Conservation (phyloP, 129 eudicot genomes). For the Calendula officinalis region DNA sequence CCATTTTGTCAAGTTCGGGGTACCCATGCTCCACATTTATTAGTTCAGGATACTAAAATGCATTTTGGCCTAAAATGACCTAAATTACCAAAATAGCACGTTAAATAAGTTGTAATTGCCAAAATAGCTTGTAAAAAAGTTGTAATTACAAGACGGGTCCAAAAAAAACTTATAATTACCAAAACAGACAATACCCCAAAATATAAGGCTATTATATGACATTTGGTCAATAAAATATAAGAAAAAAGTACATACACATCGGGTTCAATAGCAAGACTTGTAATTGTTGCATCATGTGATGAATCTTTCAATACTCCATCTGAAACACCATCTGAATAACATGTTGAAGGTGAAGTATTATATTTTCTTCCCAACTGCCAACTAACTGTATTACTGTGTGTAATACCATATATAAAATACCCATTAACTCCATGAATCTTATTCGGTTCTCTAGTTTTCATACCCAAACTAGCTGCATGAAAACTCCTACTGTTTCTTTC, state of each 20-base stretch:
- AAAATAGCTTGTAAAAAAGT: no score
- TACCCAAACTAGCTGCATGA: constrained; percentile 39
- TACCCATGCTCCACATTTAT: no score
- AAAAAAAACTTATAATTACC: no score
- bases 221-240: not conserved
- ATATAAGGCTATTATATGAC: no score
- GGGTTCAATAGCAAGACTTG: constrained; percentile 49
- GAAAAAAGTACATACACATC: constrained; percentile 45
- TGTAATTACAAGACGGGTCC: no score
- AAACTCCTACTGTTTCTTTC: constrained; percentile 40
- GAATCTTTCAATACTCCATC: constrained; percentile 45
- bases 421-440: constrained; percentile 24
- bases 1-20: no score
- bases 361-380: constrained; percentile 30
- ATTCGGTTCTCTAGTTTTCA: constrained; percentile 44
- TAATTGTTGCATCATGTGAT: constrained; percentile 40
- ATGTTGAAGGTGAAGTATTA: constrained; percentile 43
- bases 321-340: constrained; percentile 50
- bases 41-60: no score
- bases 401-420: constrained; percentile 38
- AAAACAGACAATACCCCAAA: not conserved
- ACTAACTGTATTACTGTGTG: constrained; percentile 23
- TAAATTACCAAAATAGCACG: no score
- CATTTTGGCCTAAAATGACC: no score
- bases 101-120: no score